Evolutionary conservation across 257 asterid species (phyloP).

Genomic region (Vinca minor): DNA sequence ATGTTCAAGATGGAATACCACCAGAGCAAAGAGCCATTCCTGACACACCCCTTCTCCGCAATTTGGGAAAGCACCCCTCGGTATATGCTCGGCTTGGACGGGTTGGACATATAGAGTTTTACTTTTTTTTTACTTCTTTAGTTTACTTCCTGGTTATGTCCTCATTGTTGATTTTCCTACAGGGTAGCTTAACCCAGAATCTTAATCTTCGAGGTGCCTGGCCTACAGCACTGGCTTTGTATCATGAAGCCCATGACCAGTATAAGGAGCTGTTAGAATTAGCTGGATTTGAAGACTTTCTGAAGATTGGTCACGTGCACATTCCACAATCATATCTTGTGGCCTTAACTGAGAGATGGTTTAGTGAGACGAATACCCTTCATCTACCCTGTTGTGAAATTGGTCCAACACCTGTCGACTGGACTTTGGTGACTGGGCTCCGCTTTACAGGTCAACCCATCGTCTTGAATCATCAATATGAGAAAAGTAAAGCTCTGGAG

Average conservation of each 20-base stretch:
- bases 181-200: slow-evolving; percentile 15
- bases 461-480: slow-evolving; percentile 8
- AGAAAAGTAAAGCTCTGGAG: slow-evolving; percentile 13
- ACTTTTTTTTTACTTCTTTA: not conserved
- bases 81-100: slow-evolving; percentile 10
- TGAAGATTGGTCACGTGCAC: slow-evolving; percentile 11
- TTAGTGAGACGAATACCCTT: slow-evolving; percentile 15
- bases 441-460: slow-evolving; percentile 9
- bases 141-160: not conserved
- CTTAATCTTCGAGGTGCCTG: slow-evolving; percentile 17
- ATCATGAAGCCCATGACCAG: slow-evolving; percentile 15
- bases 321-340: slow-evolving; percentile 16
- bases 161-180: slow-evolving; percentile 3
- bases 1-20: not conserved
- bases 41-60: slow-evolving; percentile 17
- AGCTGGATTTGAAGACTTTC: slow-evolving; percentile 15
- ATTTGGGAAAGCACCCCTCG: slow-evolving; percentile 17
- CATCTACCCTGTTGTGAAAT: slow-evolving; percentile 17
- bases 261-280: slow-evolving; percentile 15
- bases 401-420: slow-evolving; percentile 16
- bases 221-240: slow-evolving; percentile 15
- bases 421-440: slow-evolving; percentile 15
- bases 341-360: slow-evolving; percentile 18
- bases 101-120: slow-evolving; percentile 10
- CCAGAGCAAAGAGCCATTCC: slow-evolving; percentile 14